A percentile compares a stretch with the other conserved stretches of the same genome.
These are phyloP conservation scores for Fagopyrum tataricum DNA, from an alignment of 148 eudicot genomes.

Conservation along the genomic window DNA sequence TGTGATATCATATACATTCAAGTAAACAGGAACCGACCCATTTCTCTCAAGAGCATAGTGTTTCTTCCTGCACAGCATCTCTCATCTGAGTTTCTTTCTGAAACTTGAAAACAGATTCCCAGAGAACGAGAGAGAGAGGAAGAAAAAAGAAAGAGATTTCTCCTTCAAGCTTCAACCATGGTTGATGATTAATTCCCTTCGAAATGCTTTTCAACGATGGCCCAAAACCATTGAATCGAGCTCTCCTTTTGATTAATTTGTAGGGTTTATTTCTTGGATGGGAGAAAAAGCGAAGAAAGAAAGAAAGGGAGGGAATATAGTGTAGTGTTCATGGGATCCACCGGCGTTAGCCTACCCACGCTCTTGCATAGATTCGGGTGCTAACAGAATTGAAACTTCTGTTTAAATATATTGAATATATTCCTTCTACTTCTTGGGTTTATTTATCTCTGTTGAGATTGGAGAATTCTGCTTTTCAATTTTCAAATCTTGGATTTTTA, in stretches of 20 bases:
- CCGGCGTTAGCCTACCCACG: background rate
- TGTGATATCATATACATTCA: slow-evolving; percentile 56
- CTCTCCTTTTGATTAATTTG: slow-evolving; percentile 11
- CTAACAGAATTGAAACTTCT: slow-evolving; percentile 8
- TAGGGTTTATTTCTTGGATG: background rate
- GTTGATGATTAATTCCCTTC: background rate
- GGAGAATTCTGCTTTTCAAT: background rate
- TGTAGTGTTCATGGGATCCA: slow-evolving; percentile 8
- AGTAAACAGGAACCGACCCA: slow-evolving; percentile 49
- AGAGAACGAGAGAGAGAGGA: too few relatives aligned
- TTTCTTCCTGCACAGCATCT: slow-evolving; percentile 40
- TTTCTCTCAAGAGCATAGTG: slow-evolving; percentile 23
- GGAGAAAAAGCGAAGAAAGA: background rate
- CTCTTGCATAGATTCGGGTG: slow-evolving; percentile 8
- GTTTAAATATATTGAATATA: background rate
- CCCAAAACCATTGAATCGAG: background rate
- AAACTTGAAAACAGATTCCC: background rate
- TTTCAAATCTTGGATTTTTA: background rate
- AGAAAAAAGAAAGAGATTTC: background rate
- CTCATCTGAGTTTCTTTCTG: slow-evolving; percentile 11
- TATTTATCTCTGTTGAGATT: background rate
- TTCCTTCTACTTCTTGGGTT: background rate
- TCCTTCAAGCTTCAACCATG: slow-evolving; percentile 5
- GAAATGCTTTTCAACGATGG: background rate
- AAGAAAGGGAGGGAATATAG: background rate